A percentile compares a stretch with the other conserved stretches of the same genome.
Evolutionary conservation across 2,329 filamentous ascomycete genomes (phyloP).

Genomic region (Ceratocystis cubensis): DNA sequence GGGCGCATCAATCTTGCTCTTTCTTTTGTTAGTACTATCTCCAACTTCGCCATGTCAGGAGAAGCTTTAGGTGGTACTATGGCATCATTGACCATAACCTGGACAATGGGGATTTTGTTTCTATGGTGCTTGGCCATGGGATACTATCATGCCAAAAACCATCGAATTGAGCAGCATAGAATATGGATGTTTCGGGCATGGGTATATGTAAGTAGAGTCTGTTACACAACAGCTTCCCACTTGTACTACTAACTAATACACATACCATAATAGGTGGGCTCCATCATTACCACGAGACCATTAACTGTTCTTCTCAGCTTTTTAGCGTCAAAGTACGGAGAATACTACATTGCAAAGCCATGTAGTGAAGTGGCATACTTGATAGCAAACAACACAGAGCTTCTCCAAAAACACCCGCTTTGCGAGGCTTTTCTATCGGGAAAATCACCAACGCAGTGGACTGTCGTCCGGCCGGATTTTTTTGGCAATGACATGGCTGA

Average conservation of each 20-base stretch:
- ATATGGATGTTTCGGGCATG: constrained; percentile 16
- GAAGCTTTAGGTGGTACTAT: constrained; percentile 6
- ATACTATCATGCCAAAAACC: background rate
- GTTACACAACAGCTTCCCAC: background rate
- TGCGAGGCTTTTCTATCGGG: constrained; percentile 10
- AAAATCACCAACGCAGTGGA: background rate
- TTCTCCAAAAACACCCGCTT: constrained; percentile 8
- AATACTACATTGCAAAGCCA: constrained; percentile 7
- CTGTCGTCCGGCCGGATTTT: background rate
- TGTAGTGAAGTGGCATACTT: constrained; percentile 15
- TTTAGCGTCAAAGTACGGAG: background rate
- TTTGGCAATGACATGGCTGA: constrained; percentile 8
- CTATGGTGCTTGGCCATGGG: background rate
- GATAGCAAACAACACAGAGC: constrained; percentile 2
- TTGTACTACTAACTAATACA: background rate
- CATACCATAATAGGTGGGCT: background rate
- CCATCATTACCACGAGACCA: background rate
- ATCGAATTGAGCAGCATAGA: constrained; percentile 8
- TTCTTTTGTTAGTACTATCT: background rate
- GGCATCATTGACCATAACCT: constrained; percentile 8
- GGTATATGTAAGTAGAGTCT: constrained; percentile 12
- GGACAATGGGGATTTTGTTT: constrained; percentile 7
- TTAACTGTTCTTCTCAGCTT: background rate
- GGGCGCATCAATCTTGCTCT: constrained; percentile 5
- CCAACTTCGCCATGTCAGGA: constrained; percentile 8